Base-by-base conservation (phyloP, 2,329 filamentous ascomycete genomes). In the Aspergillus amoenus region DNA sequence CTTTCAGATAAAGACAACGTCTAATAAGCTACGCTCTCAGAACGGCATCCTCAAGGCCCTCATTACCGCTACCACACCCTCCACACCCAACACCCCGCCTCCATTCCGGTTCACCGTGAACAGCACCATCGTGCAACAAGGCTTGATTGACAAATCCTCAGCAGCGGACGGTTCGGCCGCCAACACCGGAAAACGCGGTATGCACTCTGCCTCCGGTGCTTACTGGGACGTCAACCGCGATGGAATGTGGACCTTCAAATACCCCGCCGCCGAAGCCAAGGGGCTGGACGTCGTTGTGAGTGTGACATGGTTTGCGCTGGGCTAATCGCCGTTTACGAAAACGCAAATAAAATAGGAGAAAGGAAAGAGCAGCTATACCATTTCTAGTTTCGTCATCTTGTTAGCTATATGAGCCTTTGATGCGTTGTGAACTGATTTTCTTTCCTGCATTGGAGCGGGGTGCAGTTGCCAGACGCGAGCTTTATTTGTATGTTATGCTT, bases 81-180 rank as follows among this genome's bases (percentile, higher is more conserved):
- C 70, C 48, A 68, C 72, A 21, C 59, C 69, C 42, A 64, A 69
- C 41, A 65, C 70, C 5, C 65, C 77, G 13, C 71, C 84, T 24
- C 88, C 90, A 5, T 96, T 88, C 85, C 97, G 97, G 78, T 97
- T 93, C 79, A 91, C 92, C 66, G 92, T 96, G 79, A 97, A 96
- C 83, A 95, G 91, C 81, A 97, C 93, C 64, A 97, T 97, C 72
- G 95, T 97, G 66, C 93, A 99, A 81, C 93, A 97, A 79, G 75
- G 74, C 18, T 82, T 93, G 34, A 85, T 76, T 50, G 70, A 74
- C 61, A 70, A 71, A 62, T 70, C 75, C 30, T 79, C 83, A 63
- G 82, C 82, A 52, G 82, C 81, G 51, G 83, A 82, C 70, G 79
- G 81, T 62, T 76, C 78, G n/a, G 71, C 73, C 22, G 82, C 82